Percentiles rank a stretch among this genome's conserved stretches.
Evolutionary conservation across 805 yeast genomes (phyloP).

Genomic region (Kuraishia borneana): DNA sequence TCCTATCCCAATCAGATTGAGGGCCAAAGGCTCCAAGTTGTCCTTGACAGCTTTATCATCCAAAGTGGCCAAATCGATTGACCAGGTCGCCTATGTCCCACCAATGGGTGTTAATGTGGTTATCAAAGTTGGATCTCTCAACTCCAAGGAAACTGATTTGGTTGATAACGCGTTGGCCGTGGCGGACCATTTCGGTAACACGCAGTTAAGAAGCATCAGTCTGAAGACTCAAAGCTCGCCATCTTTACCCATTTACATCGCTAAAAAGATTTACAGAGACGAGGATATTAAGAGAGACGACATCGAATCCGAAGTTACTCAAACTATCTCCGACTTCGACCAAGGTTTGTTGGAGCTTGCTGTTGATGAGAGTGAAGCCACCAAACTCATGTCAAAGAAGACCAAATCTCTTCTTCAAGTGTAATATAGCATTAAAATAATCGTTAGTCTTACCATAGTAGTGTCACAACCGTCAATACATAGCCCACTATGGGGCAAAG

Average conservation of each 20-base stretch:
- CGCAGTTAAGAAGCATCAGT: conserved; percentile 43
- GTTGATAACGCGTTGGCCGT: conserved; percentile 52
- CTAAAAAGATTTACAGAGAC: conserved; percentile 41
- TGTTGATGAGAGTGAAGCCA: conserved; percentile 60
- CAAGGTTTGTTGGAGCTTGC: conserved; percentile 74
- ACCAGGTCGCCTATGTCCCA: conserved; percentile 48
- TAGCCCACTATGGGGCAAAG: no score
- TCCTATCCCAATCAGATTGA: conserved; percentile 55
- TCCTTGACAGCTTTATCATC: conserved; percentile 40
- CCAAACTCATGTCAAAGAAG: conserved; percentile 49
- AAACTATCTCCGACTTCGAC: conserved; percentile 47
- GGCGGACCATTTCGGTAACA: conserved; percentile 30
- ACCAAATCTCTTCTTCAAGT: no score
- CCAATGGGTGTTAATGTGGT: conserved; percentile 66
- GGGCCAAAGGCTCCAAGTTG: conserved; percentile 22
- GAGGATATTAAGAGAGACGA: conserved; percentile 32
- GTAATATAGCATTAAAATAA: no score
- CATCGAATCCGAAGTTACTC: conserved; percentile 10
- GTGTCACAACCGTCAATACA: no score
- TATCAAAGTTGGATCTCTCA: conserved; percentile 52
- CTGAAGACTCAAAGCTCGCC: conserved; percentile 68
- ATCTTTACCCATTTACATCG: conserved; percentile 70
- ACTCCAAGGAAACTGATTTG: conserved; percentile 35
- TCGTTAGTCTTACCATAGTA: no score
- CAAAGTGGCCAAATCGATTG: conserved; percentile 46